phyloP scores from a whole-genome alignment of 148 eudicot genomes.

The Chenopodium berlandieri region DNA sequence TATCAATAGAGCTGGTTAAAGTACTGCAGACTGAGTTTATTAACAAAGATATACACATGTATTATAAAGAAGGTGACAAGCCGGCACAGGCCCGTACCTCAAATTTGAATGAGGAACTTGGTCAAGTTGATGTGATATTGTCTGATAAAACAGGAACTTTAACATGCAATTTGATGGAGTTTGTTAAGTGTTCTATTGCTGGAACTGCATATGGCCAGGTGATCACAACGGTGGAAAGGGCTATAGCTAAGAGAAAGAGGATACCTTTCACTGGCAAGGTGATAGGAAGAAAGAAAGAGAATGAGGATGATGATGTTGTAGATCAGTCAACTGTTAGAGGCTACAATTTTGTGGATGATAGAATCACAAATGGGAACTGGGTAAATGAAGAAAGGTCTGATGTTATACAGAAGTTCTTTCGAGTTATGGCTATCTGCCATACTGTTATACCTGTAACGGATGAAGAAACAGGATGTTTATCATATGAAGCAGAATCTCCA shows the following conservation, averaged over 20 bases:
- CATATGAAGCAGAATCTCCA: conserved; percentile 76
- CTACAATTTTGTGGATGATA: conserved; percentile 59
- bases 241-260: conserved; percentile 46
- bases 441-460: conserved; percentile 62
- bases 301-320: conserved; percentile 19
- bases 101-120: conserved; percentile 75
- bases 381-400: conserved; percentile 44
- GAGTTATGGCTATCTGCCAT: conserved; percentile 60
- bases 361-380: conserved; percentile 52
- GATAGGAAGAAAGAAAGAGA: conserved; percentile 15
- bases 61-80: conserved; percentile 52
- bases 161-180: conserved; percentile 79
- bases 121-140: conserved; percentile 65
- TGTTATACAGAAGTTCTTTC: conserved; percentile 50
- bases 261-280: conserved; percentile 25
- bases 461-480: conserved; percentile 42
- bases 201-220: conserved; percentile 57
- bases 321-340: conserved; percentile 40
- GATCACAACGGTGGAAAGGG: conserved; percentile 55
- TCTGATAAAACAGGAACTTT: conserved; percentile 78
- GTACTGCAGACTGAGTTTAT: conserved; percentile 56
- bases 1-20: conserved; percentile 68
- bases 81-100: conserved; percentile 75
- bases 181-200: conserved; percentile 71
- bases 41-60: conserved; percentile 57